Base-by-base conservation (phyloP, 208 protist genomes). In the Trypanosoma boissoni region DNA sequence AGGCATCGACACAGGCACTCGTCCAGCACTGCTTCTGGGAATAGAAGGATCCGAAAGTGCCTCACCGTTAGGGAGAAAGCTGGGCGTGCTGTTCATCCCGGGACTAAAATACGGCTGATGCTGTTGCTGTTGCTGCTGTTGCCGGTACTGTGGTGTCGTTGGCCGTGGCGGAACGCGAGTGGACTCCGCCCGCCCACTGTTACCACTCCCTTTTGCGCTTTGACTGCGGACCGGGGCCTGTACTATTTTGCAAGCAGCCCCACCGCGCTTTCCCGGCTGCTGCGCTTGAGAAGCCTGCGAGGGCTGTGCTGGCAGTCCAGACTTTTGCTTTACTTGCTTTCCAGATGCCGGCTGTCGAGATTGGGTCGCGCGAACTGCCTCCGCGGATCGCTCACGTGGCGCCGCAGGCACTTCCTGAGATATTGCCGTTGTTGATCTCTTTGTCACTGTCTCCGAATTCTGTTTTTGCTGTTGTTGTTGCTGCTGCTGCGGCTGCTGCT, bases 401-500 rank as follows among this genome's bases (percentile, higher is more conserved):
- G 21, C 45, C 3, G 42, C 54, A 3, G 64, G 51, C 0, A 12
- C 34, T 16, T 39, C 34, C 34, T 16, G 12, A 12, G 68, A 50
- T 0, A 56, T 63, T 1, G 42, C 46, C 1, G 55, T 63, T 1
- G 67, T 57, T 29, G 64, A 18, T 74, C 69, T 0, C 64, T 59
- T 23, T 74, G 28, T 42, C 10, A 54, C 8, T 37, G 23, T 3
- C 55, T 51, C n/a, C 55, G 42, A 28, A 29, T 3, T 12, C 57
- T 64, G 43, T 24, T 64, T 39, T 42, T 55, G 48, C 23, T 36
- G 36, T 16, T 55, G 45, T 10, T 39, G 36, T 32, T 48, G 54
- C 37, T 63, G 55, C 42, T 70, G 48, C 24, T 55, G 49, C 4
- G 43, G 36, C 31, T 43, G 12, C 26, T 18, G 46, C 6, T 41